Base-by-base conservation (phyloP, 495 filamentous ascomycete species). In the Penicillium egyptiacum region DNA sequence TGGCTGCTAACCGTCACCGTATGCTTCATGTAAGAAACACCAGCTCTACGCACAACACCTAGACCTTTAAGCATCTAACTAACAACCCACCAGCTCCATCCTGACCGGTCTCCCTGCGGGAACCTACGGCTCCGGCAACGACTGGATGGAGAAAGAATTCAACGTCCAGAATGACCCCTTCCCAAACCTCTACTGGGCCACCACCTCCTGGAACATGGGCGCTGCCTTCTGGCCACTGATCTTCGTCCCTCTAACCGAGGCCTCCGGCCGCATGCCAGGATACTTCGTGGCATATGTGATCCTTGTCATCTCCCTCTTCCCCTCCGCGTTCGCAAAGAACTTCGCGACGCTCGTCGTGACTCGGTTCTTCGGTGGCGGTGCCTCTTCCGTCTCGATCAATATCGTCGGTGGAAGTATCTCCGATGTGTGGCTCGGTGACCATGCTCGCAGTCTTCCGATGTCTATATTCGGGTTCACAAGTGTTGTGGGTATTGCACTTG, bases 161-260 rank as follows among this genome's bases (percentile, higher is more conserved):
- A 54, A 76, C 45, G 74, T 78, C 7, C 72, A 76, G 45, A 76
- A 78, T 43, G 52, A 59, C 4, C 75, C 74, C 14, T 78, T 78
- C 54, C 75, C 74, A 0, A 75, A 76, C 50, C 61, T 76, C 0
- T 63, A 60, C 62, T 85, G 81, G 80, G 69, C 74, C 16, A 75
- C 79, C 5, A 70, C 72, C 0, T 74, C 74, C 7, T 85, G 81
- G 82, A 79, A 73, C 44, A 69, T 80, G 55, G 81, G 82, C 12
- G 81, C 78, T 3, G 81, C 80, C 26, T 63, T 83, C 20, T 77
- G 75, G 58, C 79, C 82, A 2, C 55, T 83, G 14, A 61, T 82
- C 35, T 73, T 77, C 28, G 70, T 85, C 6, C 82, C 82, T 1
- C 48, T 84, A 7, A 80, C 81, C 41, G 82, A 85, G 56, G 70